phyloP scores from a whole-genome alignment of 164 flowering plant genomes.

The Vitis labrusca region DNA sequence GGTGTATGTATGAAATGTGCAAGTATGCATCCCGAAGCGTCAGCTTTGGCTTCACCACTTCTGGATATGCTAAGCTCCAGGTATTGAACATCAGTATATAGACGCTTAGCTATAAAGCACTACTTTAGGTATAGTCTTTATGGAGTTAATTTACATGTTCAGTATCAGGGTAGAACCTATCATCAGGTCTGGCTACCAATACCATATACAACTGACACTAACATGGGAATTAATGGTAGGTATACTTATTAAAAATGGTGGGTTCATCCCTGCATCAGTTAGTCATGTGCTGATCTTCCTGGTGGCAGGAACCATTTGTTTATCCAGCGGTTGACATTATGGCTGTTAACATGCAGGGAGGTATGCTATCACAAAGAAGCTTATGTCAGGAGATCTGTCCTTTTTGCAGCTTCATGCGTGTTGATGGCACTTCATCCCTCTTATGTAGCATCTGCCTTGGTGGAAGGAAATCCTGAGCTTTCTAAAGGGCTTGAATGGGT shows the following conservation, averaged over 20 bases:
- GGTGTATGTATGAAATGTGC: conserved; percentile 90
- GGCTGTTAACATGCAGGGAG: conserved; percentile 47
- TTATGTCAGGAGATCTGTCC: conserved; percentile 83
- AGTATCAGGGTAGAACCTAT: background rate
- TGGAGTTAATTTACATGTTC: background rate
- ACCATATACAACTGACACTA: background rate
- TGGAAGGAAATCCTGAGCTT: conserved; percentile 71
- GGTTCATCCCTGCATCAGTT: background rate
- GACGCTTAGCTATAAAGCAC: background rate
- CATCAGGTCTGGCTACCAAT: background rate
- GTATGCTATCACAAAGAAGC: conserved; percentile 79
- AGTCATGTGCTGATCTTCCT: background rate
- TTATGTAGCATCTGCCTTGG: conserved; percentile 68
- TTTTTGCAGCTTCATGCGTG: conserved; percentile 80
- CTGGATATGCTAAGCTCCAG: conserved; percentile 85
- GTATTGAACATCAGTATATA: conserved; percentile 32
- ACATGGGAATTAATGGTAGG: background rate
- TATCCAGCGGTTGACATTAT: background rate
- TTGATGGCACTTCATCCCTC: conserved; percentile 88
- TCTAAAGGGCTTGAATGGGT: conserved; percentile 90
- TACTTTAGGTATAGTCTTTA: background rate
- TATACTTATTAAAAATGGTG: background rate
- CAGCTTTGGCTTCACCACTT: conserved; percentile 75
- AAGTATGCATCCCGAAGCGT: conserved; percentile 96
- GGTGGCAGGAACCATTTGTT: background rate